phyloP scores from a whole-genome alignment of 129 eudicot genomes.

The Centaurea solstitialis region DNA sequence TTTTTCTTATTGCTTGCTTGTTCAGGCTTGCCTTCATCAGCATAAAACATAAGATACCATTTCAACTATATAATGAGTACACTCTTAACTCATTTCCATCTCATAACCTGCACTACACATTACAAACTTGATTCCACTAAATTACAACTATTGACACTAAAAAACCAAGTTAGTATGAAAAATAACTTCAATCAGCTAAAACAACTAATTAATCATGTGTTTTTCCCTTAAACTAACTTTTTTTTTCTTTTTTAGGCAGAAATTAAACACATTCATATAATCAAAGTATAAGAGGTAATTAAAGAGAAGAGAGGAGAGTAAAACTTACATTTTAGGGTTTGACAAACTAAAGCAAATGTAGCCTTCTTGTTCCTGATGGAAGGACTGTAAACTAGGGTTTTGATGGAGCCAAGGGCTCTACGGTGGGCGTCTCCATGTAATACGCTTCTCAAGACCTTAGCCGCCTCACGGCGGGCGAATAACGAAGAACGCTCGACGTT shows the following conservation, averaged over 20 bases:
- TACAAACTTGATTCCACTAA: neutral
- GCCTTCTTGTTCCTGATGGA: conserved; percentile 81
- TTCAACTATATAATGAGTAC: neutral
- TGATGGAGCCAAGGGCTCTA: conserved; percentile 79
- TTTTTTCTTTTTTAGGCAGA: neutral
- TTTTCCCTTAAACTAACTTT: neutral
- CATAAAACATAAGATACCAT: neutral
- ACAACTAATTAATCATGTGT: neutral
- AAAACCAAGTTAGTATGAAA: neutral
- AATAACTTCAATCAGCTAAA: neutral
- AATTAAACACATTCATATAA: neutral
- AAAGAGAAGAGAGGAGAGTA: neutral
- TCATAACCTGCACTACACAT: neutral
- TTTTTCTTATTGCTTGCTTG: neutral
- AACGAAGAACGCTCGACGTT: conserved; percentile 78
- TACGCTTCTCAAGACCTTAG: conserved; percentile 68
- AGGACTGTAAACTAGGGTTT: conserved; percentile 80
- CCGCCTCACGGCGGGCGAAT: conserved; percentile 91
- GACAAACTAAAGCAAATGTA: conserved; percentile 87
- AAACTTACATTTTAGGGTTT: conserved; percentile 86
- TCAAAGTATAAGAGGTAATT: neutral
- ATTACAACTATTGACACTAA: neutral
- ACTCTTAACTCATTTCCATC: neutral
- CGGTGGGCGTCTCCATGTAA: conserved; percentile 86
- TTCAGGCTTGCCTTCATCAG: neutral